Evolutionary conservation across 202 grass and related monocot species (phyloP), one percentile per base, ranked within the genome.

Genomic region (Saccharum hybrid): DNA sequence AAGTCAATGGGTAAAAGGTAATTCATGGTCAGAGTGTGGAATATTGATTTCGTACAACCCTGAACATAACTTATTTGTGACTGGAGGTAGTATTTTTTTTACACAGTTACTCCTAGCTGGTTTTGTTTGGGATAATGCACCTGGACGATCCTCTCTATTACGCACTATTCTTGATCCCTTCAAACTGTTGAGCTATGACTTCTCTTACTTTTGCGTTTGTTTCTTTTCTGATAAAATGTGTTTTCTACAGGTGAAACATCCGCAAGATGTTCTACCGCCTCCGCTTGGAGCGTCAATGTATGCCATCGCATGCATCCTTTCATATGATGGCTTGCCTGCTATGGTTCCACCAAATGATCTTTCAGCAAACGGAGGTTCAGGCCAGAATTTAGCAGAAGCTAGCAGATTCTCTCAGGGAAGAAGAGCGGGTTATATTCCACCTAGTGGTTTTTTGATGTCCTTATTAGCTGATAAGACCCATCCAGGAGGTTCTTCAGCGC

Each of bases 271-370:
- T 80, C 83, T 98, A 26, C 93, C 93, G 19, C 85, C 93, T 74
- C 75, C 66, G 49, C 91, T 98, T 79, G 88, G 90, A 45, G 91
- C 96, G 43, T 92, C 96, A 2, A 89, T 94, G 86, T 90, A 93
- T 73, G 83, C 93, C 43, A 92, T 96, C 21, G 81, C 91, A 22
- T 94, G 87, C 49, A 90, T 92, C 73, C 87, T 98, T 21, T 89
- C 96, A 68, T 96, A 89, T 48, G 93, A 98, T 81, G 88, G 91
- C 51, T 76, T 98, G 80, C 91, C 87, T 79, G 57, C 72, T 70
- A 77, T 88, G 54, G 42, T 89, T 56, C 63, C 77, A 80, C 34
- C 85, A 40, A 82, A 85, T 36, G 84, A 85, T 23, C 30, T 56
- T 7, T 10, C 63, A 21, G 37, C 72, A 13, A 57, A 21, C 6